Evolutionary conservation across 192 early-diverging fungal species (phyloP), one percentile per base, ranked within the genome.

Genomic region (Umbelopsis isabellina): DNA sequence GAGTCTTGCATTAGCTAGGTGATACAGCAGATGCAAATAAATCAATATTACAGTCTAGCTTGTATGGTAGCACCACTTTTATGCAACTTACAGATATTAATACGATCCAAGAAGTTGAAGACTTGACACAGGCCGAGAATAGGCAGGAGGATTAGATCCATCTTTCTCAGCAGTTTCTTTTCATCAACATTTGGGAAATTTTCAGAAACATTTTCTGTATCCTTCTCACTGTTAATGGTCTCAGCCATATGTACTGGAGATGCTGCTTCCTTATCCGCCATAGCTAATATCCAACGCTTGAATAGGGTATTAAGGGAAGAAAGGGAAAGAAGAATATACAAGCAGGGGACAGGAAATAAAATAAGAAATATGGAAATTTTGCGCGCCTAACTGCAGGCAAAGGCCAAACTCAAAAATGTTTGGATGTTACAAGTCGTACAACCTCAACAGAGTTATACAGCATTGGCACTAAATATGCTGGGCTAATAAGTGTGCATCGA

Each of bases 1-100:
- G n/a, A 88, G 75, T 74, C 82, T 86, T 21, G 86, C 86, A 72
- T 88, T 88, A 25, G 83, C 86, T 48, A 76, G 64, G 53, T 58
- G 53, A 58, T 58, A 58, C 53, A 58, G 53, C 53, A 58, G 53
- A 51, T 51, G 50, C 9, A 11, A 33, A 23, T 23, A 51, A 23
- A 23, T 23, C 20, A 51, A 23, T n/a, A 10, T 23, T 11, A 51
- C 9, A 11, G 15, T 51, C 9, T 53, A 30, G 27, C 10, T 58
- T 58, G 53, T 58, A 41, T 49, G 48, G 27, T 13, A 10, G 53
- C 10, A 15, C 25, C 25, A 11, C 7, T 30, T 33, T 58, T 10
- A 41, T 41, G 37, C 50, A 13, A 66, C 65, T 66, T 66, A 66
- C 65, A 66, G 65, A 66, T 66, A 46, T 66, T 66, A 30, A 66